A percentile compares a stretch with the other conserved stretches of the same genome.
phyloP scores from a whole-genome alignment of 2,329 filamentous ascomycete genomes.

The Sphaerostilbella broomeana region DNA sequence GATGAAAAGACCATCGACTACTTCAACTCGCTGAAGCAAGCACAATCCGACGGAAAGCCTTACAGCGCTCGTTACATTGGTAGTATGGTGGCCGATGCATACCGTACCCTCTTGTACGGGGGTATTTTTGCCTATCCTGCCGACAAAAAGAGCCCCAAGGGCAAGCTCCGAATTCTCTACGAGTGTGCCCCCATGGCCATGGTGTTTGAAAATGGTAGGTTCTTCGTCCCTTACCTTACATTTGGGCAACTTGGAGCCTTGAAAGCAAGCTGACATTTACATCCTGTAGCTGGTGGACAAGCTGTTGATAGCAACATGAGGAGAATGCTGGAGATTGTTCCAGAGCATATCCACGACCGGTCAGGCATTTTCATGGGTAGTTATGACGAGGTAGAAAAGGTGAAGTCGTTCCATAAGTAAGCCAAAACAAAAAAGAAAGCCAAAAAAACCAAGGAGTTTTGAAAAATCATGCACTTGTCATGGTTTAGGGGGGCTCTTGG shows the following conservation, averaged over 20 bases:
- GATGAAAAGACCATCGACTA: constrained; percentile 79
- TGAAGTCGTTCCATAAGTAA: constrained; percentile 67
- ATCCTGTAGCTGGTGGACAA: constrained; percentile 69
- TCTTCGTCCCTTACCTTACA: neutral
- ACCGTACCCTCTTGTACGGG: constrained; percentile 89
- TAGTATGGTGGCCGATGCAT: constrained; percentile 97
- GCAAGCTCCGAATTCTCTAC: constrained; percentile 93
- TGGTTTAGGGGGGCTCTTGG: too few species aligned
- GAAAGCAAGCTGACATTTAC: constrained; percentile 21
- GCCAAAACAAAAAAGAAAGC: neutral
- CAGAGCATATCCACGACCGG: constrained; percentile 89
- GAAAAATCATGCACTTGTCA: too few species aligned
- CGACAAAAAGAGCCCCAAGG: constrained; percentile 97
- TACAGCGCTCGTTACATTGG: constrained; percentile 96
- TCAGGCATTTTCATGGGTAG: constrained; percentile 96
- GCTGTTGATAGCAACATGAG: constrained; percentile 87
- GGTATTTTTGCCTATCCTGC: constrained; percentile 97
- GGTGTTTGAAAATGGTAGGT: constrained; percentile 94
- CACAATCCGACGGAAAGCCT: constrained; percentile 69
- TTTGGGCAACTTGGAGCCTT: neutral
- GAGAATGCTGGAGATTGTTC: constrained; percentile 81
- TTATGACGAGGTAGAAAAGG: constrained; percentile 91
- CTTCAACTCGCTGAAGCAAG: constrained; percentile 82
- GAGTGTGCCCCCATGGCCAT: constrained; percentile 99
- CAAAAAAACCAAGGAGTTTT: too few species aligned